Conservation (phyloP, 768 basidiomycete genomes). For the Leucosporidium yakuticum region DNA sequence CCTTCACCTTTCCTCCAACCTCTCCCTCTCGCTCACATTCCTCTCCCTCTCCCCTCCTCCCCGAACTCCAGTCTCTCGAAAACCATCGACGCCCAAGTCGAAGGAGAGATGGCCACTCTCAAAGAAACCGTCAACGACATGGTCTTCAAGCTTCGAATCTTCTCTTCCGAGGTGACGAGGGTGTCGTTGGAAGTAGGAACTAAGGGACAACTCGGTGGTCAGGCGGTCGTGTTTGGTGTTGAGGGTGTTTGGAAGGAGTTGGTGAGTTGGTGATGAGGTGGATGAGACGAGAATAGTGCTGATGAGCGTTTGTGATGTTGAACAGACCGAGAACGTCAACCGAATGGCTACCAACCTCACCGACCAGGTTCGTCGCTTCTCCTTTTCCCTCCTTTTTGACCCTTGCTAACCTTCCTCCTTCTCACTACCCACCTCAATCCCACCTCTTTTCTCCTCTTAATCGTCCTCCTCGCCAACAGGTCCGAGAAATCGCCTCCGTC, state of each 20-base stretch:
- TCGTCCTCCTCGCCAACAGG: constrained; percentile 34
- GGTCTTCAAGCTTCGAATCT: constrained; percentile 57
- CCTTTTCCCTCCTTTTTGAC: not conserved
- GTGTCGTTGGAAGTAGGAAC: constrained; percentile 58
- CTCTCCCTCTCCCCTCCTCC: not conserved
- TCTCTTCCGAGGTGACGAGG: constrained; percentile 75
- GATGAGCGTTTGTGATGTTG: not conserved
- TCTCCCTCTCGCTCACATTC: no score
- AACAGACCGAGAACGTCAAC: constrained; percentile 42
- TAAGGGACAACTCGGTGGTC: constrained; percentile 44
- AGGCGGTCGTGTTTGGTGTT: constrained; percentile 47
- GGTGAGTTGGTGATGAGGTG: not conserved
- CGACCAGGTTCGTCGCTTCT: constrained; percentile 38
- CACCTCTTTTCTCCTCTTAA: not conserved
- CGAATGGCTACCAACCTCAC: constrained; percentile 46
- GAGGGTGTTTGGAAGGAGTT: constrained; percentile 43
- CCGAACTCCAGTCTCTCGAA: constrained; percentile 45
- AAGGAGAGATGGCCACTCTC: constrained; percentile 49
- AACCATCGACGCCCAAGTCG: constrained; percentile 48
- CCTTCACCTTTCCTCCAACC: not conserved
- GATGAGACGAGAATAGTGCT: not conserved
- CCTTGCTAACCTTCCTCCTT: not conserved
- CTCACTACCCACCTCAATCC: not conserved
- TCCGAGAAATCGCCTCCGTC: constrained; percentile 52
- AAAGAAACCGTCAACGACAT: constrained; percentile 72